Evolutionary conservation across 169 alveolate species (phyloP).

Genomic region (Cryptosporidium baileyi): DNA sequence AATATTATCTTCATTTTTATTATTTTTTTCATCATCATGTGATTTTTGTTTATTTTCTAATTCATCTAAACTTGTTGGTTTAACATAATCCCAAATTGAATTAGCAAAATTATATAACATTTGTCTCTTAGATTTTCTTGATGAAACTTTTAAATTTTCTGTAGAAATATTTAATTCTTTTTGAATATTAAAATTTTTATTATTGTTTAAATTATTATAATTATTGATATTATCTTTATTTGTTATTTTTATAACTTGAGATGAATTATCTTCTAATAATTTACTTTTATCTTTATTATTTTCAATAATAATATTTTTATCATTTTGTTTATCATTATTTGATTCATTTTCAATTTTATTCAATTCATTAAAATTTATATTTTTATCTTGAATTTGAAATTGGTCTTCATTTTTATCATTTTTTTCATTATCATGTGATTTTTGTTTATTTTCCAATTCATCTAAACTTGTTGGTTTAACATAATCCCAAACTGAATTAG

Average conservation of each 20-base stretch:
- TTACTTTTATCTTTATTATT: not conserved
- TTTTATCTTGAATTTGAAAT: not conserved
- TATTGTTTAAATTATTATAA: not conserved
- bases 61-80: slow-evolving; percentile 38
- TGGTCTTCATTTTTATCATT: not conserved
- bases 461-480: slow-evolving; percentile 43
- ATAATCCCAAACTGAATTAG: slow-evolving; percentile 65
- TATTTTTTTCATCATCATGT: not conserved
- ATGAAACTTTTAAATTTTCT: not conserved
- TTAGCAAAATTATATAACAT: slow-evolving; percentile 45
- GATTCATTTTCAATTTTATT: not conserved
- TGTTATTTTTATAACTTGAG: not conserved
- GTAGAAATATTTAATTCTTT: not conserved
- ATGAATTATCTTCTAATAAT: too few species aligned
- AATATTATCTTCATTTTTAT: not conserved
- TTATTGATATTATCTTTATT: not conserved
- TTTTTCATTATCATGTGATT: not conserved
- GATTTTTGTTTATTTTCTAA: not conserved
- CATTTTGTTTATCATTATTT: not conserved
- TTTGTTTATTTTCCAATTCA: slow-evolving; percentile 10
- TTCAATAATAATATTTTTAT: not conserved
- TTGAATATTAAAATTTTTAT: not conserved
- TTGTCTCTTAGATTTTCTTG: slow-evolving; percentile 40
- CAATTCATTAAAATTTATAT: not conserved
- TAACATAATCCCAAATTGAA: slow-evolving; percentile 67